Evolutionary conservation across 441 rosid genomes (phyloP).

Genomic region (Bruguiera hainesii): DNA sequence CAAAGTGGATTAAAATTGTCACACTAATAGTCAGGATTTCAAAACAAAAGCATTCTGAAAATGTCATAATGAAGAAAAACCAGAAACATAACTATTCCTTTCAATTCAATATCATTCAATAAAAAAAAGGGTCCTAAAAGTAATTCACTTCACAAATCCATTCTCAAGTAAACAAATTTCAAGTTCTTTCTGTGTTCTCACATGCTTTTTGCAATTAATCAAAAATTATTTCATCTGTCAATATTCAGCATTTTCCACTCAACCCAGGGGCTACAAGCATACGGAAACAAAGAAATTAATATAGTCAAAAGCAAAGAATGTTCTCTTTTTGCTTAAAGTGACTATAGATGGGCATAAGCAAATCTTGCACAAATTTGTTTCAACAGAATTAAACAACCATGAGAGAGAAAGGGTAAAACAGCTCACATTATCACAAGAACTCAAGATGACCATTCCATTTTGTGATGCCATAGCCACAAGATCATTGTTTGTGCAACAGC

Average conservation of each 20-base stretch:
- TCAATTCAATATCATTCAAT: background rate
- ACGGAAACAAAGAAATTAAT: background rate
- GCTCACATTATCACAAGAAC: slow-evolving; percentile 76
- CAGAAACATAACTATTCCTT: background rate
- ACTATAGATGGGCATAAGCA: background rate
- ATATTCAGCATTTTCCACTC: background rate
- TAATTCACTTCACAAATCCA: background rate
- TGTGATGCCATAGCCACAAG: slow-evolving; percentile 97
- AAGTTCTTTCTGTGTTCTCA: background rate
- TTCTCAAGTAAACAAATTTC: background rate
- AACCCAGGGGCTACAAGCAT: background rate
- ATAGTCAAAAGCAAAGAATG: background rate
- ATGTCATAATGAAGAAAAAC: background rate
- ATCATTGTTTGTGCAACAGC: slow-evolving; percentile 86
- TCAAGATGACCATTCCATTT: slow-evolving; percentile 88
- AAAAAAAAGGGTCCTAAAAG: background rate
- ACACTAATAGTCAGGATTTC: too few relatives aligned
- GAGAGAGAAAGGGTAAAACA: background rate
- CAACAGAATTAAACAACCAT: background rate
- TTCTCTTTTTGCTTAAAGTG: slow-evolving; percentile 6
- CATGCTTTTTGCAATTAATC: background rate
- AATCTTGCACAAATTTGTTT: slow-evolving; percentile 7
- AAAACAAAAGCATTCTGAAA: background rate
- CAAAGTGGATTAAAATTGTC: too few relatives aligned
- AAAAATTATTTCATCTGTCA: background rate